Evolutionary conservation across 768 basidiomycete genomes (phyloP).

Genomic region (Boletus barrowsii): DNA sequence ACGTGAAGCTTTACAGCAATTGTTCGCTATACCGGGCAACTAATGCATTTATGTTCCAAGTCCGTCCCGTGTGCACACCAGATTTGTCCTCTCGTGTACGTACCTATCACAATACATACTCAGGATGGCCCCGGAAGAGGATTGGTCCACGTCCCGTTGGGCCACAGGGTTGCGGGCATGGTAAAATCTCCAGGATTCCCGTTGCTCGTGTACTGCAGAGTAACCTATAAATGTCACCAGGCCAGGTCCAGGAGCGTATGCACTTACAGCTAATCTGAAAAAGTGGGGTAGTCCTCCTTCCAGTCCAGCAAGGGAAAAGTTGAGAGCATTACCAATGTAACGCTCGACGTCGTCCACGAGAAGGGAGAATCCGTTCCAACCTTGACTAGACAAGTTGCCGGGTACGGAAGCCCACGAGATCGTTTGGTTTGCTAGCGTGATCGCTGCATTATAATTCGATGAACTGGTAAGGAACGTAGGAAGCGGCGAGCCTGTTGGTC

Average conservation of each 20-base stretch:
- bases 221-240: slow-evolving; percentile 1
- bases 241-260: background rate
- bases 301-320: slow-evolving; percentile 66
- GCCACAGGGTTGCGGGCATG: slow-evolving; percentile 69
- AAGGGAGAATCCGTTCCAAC: slow-evolving; percentile 76
- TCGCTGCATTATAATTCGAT: slow-evolving; percentile 56
- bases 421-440: slow-evolving; percentile 52
- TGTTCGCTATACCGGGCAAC: background rate
- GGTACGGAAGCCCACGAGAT: slow-evolving; percentile 56
- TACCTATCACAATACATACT: background rate
- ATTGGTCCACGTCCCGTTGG: slow-evolving; percentile 81
- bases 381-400: slow-evolving; percentile 23
- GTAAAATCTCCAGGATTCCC: slow-evolving; percentile 71
- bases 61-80: background rate
- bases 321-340: slow-evolving; percentile 66
- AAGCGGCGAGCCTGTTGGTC: slow-evolving; percentile 61
- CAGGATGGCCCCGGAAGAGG: slow-evolving; percentile 64
- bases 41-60: background rate
- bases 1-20: background rate
- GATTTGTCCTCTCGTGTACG: background rate
- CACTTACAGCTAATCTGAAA: slow-evolving; percentile 73
- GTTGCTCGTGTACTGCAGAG: slow-evolving; percentile 44
- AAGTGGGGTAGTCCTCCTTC: slow-evolving; percentile 64
- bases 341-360: slow-evolving; percentile 86
- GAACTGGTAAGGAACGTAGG: slow-evolving; percentile 75